Percentiles rank a stretch among this genome's conserved stretches.
Evolutionary conservation across 2,329 filamentous ascomycete genomes (phyloP).

Genomic region (Cryphonectria naterciae): DNA sequence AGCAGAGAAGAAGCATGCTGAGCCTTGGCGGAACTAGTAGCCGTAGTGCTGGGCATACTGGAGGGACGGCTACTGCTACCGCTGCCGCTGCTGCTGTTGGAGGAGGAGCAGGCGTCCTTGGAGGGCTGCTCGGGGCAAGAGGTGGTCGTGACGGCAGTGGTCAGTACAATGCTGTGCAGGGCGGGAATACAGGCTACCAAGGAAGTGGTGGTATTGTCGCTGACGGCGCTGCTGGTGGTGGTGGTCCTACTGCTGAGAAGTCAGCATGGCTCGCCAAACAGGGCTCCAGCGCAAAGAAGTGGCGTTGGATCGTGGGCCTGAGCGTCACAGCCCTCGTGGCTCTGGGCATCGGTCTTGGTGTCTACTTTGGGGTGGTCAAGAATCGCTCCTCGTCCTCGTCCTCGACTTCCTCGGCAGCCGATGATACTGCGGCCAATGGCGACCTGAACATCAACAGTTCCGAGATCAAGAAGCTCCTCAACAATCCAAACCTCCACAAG

Average conservation of each 20-base stretch:
- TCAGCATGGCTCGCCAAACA: slow-evolving; percentile 65
- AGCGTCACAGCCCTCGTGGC: slow-evolving; percentile 68
- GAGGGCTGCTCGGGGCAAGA: slow-evolving; percentile 43
- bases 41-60: slow-evolving; percentile 38
- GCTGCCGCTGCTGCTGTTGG: slow-evolving; percentile 48
- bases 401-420: slow-evolving; percentile 51
- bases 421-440: slow-evolving; percentile 66
- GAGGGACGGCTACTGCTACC: slow-evolving; percentile 41
- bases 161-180: slow-evolving; percentile 61
- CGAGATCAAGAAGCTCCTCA: slow-evolving; percentile 81
- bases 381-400: slow-evolving; percentile 47
- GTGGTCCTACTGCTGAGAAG: slow-evolving; percentile 57
- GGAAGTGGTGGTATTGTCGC: slow-evolving; percentile 33
- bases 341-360: slow-evolving; percentile 73
- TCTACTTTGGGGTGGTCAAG: slow-evolving; percentile 73
- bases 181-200: slow-evolving; percentile 36
- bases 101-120: slow-evolving; percentile 43
- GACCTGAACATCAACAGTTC: slow-evolving; percentile 74
- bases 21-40: slow-evolving; percentile 56
- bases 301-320: slow-evolving; percentile 70
- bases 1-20: slow-evolving; percentile 61
- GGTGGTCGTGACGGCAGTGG: slow-evolving; percentile 42
- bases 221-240: slow-evolving; percentile 26
- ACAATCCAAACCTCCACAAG: slow-evolving; percentile 82
- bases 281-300: slow-evolving; percentile 64